Percentiles rank a stretch among this genome's conserved stretches.
These are phyloP conservation scores for Myxozyma mucilagina DNA, from an alignment of 805 yeast species.

Conservation along the genomic window DNA sequence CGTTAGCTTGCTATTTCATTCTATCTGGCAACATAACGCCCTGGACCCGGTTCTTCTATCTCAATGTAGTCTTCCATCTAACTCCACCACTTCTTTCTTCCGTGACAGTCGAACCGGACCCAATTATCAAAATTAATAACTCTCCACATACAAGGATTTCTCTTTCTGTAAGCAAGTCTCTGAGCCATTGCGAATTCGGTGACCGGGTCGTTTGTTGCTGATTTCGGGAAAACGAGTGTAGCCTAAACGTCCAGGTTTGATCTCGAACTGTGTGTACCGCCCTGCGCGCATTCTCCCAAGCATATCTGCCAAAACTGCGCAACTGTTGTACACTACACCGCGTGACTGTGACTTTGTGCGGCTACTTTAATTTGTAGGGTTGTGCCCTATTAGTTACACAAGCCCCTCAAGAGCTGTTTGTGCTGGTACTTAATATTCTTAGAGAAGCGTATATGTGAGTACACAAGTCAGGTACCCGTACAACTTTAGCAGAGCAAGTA, in stretches of 20 bases:
- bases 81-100: not conserved
- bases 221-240: not conserved
- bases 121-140: slow-evolving; percentile 38
- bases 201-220: slow-evolving; percentile 7
- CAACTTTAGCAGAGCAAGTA: not conserved
- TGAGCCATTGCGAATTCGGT: slow-evolving; percentile 75
- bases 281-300: not conserved
- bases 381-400: slow-evolving; percentile 14
- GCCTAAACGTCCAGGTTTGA: not conserved
- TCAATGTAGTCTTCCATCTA: not conserved
- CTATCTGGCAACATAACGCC: not conserved
- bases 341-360: slow-evolving; percentile 17
- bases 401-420: not conserved
- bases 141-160: slow-evolving; percentile 89
- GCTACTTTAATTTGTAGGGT: slow-evolving; percentile 1
- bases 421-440: not conserved
- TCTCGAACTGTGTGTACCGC: not conserved
- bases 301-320: slow-evolving; percentile 1
- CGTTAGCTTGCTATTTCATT: slow-evolving; percentile 32
- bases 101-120: not conserved
- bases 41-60: no score
- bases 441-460: not conserved
- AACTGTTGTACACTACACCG: not conserved
- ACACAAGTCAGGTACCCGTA: not conserved
- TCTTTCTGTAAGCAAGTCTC: slow-evolving; percentile 99